These are phyloP conservation scores for Alternaria burnsii DNA, from an alignment of 2,329 filamentous ascomycete species.

Conservation along the genomic window DNA sequence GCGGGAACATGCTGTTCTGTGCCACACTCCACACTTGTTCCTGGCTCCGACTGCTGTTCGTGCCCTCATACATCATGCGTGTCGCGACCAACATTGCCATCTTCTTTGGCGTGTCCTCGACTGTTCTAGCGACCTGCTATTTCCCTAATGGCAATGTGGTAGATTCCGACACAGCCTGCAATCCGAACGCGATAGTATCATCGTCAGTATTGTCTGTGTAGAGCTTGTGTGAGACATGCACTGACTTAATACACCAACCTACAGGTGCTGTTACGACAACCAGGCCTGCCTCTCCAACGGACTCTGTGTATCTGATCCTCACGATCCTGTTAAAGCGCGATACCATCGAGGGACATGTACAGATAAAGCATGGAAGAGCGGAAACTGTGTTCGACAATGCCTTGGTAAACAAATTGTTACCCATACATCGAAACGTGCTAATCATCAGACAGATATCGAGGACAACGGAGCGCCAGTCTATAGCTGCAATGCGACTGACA, in stretches of 20 bases:
- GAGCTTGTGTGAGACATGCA: neutral
- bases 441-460: slow-evolving; percentile 23
- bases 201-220: slow-evolving; percentile 1
- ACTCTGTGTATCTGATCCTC: slow-evolving; percentile 39
- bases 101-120: slow-evolving; percentile 2
- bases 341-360: slow-evolving; percentile 40
- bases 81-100: neutral
- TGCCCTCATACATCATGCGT: neutral
- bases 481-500: slow-evolving; percentile 34
- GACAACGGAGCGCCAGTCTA: slow-evolving; percentile 38
- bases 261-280: slow-evolving; percentile 33
- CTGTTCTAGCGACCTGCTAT: slow-evolving; percentile 22
- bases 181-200: slow-evolving; percentile 30
- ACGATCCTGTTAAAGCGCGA: slow-evolving; percentile 26
- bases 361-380: slow-evolving; percentile 34
- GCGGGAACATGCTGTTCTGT: neutral
- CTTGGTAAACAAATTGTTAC: slow-evolving; percentile 16
- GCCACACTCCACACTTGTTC: neutral
- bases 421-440: neutral
- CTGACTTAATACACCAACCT: neutral
- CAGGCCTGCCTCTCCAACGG: slow-evolving; percentile 46
- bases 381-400: slow-evolving; percentile 37
- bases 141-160: slow-evolving; percentile 26
- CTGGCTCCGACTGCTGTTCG: neutral
- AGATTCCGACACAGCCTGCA: slow-evolving; percentile 25